A percentile compares a stretch with the other conserved stretches of the same genome.
These are phyloP conservation scores for Picea abies DNA, from an alignment of 83 land plant genomes.

Conservation along the genomic window DNA sequence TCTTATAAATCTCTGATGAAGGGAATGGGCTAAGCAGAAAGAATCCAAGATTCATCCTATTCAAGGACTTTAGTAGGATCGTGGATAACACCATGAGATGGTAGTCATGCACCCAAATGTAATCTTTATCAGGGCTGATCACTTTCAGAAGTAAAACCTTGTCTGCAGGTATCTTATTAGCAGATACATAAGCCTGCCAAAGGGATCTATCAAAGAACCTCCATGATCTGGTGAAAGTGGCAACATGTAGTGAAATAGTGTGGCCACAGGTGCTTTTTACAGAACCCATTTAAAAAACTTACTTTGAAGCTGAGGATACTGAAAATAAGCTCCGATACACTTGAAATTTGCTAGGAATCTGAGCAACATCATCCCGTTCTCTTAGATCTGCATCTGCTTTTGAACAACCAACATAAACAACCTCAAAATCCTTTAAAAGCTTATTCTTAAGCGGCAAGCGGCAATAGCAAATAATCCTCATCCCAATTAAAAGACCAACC, in stretches of 20 bases:
- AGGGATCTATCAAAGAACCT: constrained; percentile 65
- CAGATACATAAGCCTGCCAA: constrained; percentile 77
- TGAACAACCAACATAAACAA: constrained; percentile 11
- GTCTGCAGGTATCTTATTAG: constrained; percentile 64
- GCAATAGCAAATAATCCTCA: constrained; percentile 10
- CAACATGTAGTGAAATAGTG: constrained; percentile 72
- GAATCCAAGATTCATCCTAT: constrained; percentile 39
- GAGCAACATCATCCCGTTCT: constrained; percentile 6
- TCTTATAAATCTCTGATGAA: constrained; percentile 51
- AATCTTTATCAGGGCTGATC: constrained; percentile 47
- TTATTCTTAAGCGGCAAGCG: constrained; percentile 16
- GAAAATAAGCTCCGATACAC: constrained; percentile 4
- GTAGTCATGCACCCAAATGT: constrained; percentile 19
- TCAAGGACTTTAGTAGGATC: constrained; percentile 17
- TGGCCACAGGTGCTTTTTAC: constrained; percentile 45
- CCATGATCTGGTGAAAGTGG: constrained; percentile 65
- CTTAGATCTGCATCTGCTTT: constrained; percentile 7
- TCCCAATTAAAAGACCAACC: constrained; percentile 16
- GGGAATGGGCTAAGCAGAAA: constrained; percentile 56
- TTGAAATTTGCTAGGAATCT: constrained; percentile 5
- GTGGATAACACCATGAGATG: constrained; percentile 55
- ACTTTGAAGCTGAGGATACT: neutral
- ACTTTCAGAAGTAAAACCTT: constrained; percentile 46
- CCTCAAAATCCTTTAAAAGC: neutral
- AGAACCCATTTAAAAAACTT: constrained; percentile 15